Conservation (phyloP, 148 eudicot genomes). For the Arbutus unedo region DNA sequence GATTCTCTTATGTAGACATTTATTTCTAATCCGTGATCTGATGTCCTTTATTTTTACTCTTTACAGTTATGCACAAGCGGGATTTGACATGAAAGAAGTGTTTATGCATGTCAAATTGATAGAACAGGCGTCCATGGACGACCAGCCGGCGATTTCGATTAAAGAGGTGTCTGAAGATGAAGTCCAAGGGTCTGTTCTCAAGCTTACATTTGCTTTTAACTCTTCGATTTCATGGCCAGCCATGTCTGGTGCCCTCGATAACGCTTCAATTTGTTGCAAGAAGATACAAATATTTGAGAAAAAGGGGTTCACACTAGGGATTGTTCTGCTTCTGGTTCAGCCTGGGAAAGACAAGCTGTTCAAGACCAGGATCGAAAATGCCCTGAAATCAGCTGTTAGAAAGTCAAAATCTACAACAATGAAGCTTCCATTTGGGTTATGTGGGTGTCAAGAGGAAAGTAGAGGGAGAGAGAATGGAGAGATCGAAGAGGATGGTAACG, state of each 20-base stretch:
- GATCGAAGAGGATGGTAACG: slow-evolving; percentile 60
- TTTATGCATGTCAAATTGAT: slow-evolving; percentile 76
- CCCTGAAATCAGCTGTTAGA: slow-evolving; percentile 63
- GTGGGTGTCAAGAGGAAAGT: slow-evolving; percentile 89
- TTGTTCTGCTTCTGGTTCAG: slow-evolving; percentile 51
- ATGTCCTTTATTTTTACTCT: not conserved
- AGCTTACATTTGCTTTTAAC: slow-evolving; percentile 82
- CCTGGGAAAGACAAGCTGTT: slow-evolving; percentile 64
- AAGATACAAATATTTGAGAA: slow-evolving; percentile 86
- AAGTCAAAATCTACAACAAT: slow-evolving; percentile 57
- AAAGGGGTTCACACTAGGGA: slow-evolving; percentile 72
- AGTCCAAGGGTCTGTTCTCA: slow-evolving; percentile 44
- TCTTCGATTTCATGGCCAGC: slow-evolving; percentile 72
- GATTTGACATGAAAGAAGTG: slow-evolving; percentile 94
- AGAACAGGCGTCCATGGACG: slow-evolving; percentile 76
- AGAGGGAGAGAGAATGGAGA: slow-evolving; percentile 62
- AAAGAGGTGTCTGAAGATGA: slow-evolving; percentile 66
- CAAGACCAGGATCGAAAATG: slow-evolving; percentile 60
- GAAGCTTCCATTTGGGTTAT: slow-evolving; percentile 90
- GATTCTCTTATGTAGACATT: not conserved
- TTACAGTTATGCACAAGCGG: slow-evolving; percentile 86
- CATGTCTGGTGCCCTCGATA: slow-evolving; percentile 64
- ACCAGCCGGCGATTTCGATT: slow-evolving; percentile 69
- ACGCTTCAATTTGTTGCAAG: slow-evolving; percentile 67
- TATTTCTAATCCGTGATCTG: not conserved